These are phyloP conservation scores for Fraxinus albicans DNA, from an alignment of 305 asterid genomes.

Conservation along the genomic window DNA sequence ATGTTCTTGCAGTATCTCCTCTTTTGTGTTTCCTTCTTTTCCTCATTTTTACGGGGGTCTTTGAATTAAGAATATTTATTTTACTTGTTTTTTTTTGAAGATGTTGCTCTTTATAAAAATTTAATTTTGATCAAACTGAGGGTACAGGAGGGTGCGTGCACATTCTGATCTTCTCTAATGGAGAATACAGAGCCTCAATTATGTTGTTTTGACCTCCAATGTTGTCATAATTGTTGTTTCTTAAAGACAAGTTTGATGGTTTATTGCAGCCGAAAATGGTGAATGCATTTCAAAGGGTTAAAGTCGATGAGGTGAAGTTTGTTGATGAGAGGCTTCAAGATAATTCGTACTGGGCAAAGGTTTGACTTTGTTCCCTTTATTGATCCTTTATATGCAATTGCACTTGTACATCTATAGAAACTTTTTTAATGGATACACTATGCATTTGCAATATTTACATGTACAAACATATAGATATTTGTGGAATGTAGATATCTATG, in stretches of 20 bases:
- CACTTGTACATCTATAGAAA: background rate
- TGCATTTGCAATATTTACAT: background rate
- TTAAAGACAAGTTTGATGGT: slow-evolving; percentile 7
- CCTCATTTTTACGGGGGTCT: background rate
- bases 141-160: background rate
- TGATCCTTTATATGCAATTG: background rate
- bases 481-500: background rate
- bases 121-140: background rate
- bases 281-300: slow-evolving; percentile 86
- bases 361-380: slow-evolving; percentile 27
- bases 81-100: background rate
- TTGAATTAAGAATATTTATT: background rate
- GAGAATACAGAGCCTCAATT: background rate
- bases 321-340: slow-evolving; percentile 89
- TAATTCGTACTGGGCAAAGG: slow-evolving; percentile 98
- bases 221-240: background rate
- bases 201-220: background rate
- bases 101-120: background rate
- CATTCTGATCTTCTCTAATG: background rate
- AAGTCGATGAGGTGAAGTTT: slow-evolving; percentile 72
- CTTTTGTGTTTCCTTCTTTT: background rate
- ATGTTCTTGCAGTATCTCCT: background rate
- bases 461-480: background rate
- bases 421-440: background rate
- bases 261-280: slow-evolving; percentile 67